Evolutionary conservation across 1,284 basidiomycete genomes (phyloP).

Genomic region (Meira nashicola): DNA sequence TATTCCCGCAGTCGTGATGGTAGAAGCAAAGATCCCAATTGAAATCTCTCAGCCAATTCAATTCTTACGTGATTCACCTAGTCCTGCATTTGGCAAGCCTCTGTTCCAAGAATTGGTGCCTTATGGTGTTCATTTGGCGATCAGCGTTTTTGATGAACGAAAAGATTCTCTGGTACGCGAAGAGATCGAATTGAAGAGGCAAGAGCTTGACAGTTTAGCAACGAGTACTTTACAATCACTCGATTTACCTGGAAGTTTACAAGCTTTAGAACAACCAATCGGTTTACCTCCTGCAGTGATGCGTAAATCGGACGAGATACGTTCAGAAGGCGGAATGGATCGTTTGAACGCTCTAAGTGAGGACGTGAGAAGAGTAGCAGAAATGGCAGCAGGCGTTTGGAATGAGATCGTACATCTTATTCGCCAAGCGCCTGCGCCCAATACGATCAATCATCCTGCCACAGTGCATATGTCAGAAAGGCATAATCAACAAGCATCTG

Average conservation of each 20-base stretch:
- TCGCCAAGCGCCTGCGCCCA: background rate
- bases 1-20: constrained; percentile 68
- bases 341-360: constrained; percentile 69
- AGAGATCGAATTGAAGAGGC: constrained; percentile 61
- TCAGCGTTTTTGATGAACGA: constrained; percentile 83
- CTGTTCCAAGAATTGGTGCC: constrained; percentile 75
- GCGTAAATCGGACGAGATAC: constrained; percentile 78
- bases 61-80: constrained; percentile 31
- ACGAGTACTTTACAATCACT: constrained; percentile 66
- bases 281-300: constrained; percentile 83
- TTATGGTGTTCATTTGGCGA: constrained; percentile 82
- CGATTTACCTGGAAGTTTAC: constrained; percentile 77
- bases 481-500: background rate
- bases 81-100: constrained; percentile 53
- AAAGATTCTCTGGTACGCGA: constrained; percentile 66
- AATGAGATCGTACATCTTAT: constrained; percentile 60
- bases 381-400: constrained; percentile 32
- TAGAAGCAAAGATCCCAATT: constrained; percentile 62
- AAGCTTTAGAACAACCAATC: constrained; percentile 78
- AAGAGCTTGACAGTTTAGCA: constrained; percentile 12
- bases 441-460: background rate
- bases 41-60: constrained; percentile 57
- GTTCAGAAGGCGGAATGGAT: constrained; percentile 68
- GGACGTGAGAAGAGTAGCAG: constrained; percentile 62
- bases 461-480: background rate